Percentiles rank a stretch among this genome's conserved stretches.
These are phyloP conservation scores for Gentiana dahurica DNA, from an alignment of 257 asterid species.

Conservation along the genomic window DNA sequence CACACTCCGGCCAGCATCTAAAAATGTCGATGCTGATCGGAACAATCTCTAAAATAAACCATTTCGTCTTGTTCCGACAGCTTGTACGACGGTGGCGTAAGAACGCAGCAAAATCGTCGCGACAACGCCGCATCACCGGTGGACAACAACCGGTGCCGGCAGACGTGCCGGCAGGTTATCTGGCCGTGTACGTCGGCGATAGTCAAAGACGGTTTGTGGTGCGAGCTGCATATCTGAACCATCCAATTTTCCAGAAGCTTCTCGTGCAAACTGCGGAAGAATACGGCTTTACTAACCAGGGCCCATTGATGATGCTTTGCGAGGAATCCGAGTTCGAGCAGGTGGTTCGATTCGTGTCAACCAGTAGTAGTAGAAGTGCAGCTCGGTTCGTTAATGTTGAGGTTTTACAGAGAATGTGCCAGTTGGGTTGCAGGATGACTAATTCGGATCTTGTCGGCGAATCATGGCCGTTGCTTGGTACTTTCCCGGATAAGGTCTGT, in stretches of 20 bases:
- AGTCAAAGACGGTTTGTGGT: slow-evolving; percentile 45
- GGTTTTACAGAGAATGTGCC: slow-evolving; percentile 44
- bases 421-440: slow-evolving; percentile 23
- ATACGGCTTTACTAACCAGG: slow-evolving; percentile 53
- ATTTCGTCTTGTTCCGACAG: slow-evolving; percentile 56
- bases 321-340: slow-evolving; percentile 64
- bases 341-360: slow-evolving; percentile 39
- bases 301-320: slow-evolving; percentile 67
- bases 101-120: slow-evolving; percentile 30
- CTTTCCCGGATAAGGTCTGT: slow-evolving; percentile 8
- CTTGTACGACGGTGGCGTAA: slow-evolving; percentile 64
- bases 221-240: slow-evolving; percentile 63
- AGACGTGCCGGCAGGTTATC: slow-evolving; percentile 81
- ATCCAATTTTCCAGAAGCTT: slow-evolving; percentile 54
- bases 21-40: slow-evolving; percentile 18
- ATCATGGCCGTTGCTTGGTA: slow-evolving; percentile 51
- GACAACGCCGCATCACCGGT: slow-evolving; percentile 5
- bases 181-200: slow-evolving; percentile 61
- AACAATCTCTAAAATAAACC: slow-evolving; percentile 36
- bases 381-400: slow-evolving; percentile 9
- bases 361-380: slow-evolving; percentile 12
- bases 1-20: not conserved
- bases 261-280: slow-evolving; percentile 65
- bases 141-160: slow-evolving; percentile 22
- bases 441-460: slow-evolving; percentile 28